A percentile compares a stretch with the other conserved stretches of the same genome.
These are phyloP conservation scores for Lichenothelia convexa DNA, from an alignment of 495 filamentous ascomycete genomes.

Conservation along the genomic window DNA sequence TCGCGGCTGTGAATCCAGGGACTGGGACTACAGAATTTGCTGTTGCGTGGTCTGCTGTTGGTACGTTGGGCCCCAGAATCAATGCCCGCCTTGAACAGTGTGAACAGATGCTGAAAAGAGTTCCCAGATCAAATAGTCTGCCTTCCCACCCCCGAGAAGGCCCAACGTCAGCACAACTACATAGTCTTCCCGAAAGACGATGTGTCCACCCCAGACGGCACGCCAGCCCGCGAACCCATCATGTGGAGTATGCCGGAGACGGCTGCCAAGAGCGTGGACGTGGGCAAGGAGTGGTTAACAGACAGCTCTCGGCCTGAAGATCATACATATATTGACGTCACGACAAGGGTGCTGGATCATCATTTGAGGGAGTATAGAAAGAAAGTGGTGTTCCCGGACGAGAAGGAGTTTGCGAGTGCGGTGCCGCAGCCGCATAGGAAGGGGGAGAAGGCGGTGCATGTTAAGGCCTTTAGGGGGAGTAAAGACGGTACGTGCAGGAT, in stretches of 20 bases:
- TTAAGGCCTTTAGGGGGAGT: conserved; percentile 77
- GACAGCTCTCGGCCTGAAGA: conserved; percentile 36
- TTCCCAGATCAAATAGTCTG: conserved; percentile 44
- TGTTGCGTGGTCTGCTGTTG: background rate
- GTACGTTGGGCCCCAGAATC: background rate
- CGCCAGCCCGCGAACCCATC: conserved; percentile 40
- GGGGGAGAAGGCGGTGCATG: conserved; percentile 75
- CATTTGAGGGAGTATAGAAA: conserved; percentile 31
- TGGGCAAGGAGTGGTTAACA: conserved; percentile 24
- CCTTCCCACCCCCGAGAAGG: conserved; percentile 83
- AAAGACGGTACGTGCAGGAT: conserved; percentile 52
- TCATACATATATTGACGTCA: conserved; percentile 35
- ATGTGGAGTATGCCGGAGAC: conserved; percentile 68
- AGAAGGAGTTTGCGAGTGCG: conserved; percentile 58
- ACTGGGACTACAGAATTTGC: background rate
- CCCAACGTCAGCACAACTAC: conserved; percentile 75
- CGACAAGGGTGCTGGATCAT: conserved; percentile 46
- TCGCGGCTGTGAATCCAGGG: background rate
- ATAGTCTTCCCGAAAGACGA: conserved; percentile 52
- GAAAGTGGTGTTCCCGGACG: conserved; percentile 47
- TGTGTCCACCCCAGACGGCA: conserved; percentile 20
- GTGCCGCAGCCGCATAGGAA: conserved; percentile 71
- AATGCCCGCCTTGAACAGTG: too few species aligned
- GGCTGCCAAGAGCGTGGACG: conserved; percentile 44
- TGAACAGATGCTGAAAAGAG: too few species aligned